Percentiles rank a stretch among this genome's conserved stretches.
phyloP scores from a whole-genome alignment of 2,329 filamentous ascomycete species.

The Fusarium aywerte region DNA sequence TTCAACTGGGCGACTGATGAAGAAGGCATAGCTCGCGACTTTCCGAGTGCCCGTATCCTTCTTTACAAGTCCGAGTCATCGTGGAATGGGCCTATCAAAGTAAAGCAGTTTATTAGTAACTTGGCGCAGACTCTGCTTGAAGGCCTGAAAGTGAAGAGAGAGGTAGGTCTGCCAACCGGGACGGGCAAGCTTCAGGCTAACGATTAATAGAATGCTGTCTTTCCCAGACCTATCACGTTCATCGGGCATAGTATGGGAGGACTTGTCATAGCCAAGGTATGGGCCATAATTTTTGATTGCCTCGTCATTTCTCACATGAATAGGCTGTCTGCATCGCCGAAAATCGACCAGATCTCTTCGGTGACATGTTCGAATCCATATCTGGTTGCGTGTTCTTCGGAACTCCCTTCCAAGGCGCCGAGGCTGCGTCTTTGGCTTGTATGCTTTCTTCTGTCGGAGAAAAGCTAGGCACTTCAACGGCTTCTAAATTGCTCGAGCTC shows the following conservation, averaged over 20 bases:
- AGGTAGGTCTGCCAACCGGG: constrained; percentile 38
- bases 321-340: constrained; percentile 49
- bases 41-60: constrained; percentile 54
- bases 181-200: neutral
- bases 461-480: constrained; percentile 46
- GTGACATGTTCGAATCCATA: constrained; percentile 55
- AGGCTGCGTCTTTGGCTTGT: constrained; percentile 51
- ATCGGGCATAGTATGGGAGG: constrained; percentile 59
- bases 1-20: constrained; percentile 56
- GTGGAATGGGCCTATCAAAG: constrained; percentile 54
- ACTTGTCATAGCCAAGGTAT: constrained; percentile 56
- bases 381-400: constrained; percentile 55
- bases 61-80: constrained; percentile 57
- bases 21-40: constrained; percentile 50
- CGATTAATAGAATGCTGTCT: neutral
- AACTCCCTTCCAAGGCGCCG: constrained; percentile 54
- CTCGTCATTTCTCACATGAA: neutral
- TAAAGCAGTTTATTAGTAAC: constrained; percentile 56
- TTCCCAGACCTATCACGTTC: constrained; percentile 54
- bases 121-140: constrained; percentile 53
- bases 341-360: constrained; percentile 50
- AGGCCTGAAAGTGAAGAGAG: constrained; percentile 50
- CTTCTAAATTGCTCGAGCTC: constrained; percentile 53
- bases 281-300: accelerated
- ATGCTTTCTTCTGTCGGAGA: constrained; percentile 53